Base-by-base conservation (phyloP, 129 eudicot species). In the Lactuca saligna region DNA sequence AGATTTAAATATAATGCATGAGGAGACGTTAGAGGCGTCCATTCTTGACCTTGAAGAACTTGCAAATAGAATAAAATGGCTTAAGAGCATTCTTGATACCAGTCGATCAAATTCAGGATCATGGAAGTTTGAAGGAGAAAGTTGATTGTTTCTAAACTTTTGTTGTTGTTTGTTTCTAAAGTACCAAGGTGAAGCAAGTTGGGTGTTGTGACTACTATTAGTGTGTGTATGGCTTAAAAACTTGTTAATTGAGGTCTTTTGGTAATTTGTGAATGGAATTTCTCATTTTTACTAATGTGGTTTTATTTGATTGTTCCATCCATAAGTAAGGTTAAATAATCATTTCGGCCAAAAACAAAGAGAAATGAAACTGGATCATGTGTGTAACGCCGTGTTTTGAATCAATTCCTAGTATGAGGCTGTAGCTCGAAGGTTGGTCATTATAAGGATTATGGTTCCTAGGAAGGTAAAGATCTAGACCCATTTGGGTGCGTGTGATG, bases 11-110 rank as follows among this genome's bases (percentile, higher is more conserved):
- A 50, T 71, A 63, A 61, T 33, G 76, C 69, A 71, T 6, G 78
- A 63, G n/a, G 71, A 73, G 3, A 67, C 88, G 2, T 3, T 81
- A 20, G 88, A 90, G 62, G 81, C 88, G 4, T 70, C 79, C 6
- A 41, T 90, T 32, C 3, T 81, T 66, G 94, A 82, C 32, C 78
- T 90, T 80, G 91, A 90, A 77, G 95, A 86, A 77, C 87, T 80
- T 71, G 72, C 68, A 9, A 84, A 71, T 83, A 84, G 77, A 73
- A 64, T 90, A 32, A 85, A 82, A 63, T 86, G 91, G 97, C 64
- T 87, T 6, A 85, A 80, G 66, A 49, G 17, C 55, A 68, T 82
- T 63, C 48, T 87, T 61, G 61, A 84, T 13, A 59, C 7, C 54
- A 17, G 38, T 59, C 68, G 17, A 2, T n/a, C 42, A 10, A 4